phyloP scores from a whole-genome alignment of 305 asterid genomes.

The Fraxinus ornus region DNA sequence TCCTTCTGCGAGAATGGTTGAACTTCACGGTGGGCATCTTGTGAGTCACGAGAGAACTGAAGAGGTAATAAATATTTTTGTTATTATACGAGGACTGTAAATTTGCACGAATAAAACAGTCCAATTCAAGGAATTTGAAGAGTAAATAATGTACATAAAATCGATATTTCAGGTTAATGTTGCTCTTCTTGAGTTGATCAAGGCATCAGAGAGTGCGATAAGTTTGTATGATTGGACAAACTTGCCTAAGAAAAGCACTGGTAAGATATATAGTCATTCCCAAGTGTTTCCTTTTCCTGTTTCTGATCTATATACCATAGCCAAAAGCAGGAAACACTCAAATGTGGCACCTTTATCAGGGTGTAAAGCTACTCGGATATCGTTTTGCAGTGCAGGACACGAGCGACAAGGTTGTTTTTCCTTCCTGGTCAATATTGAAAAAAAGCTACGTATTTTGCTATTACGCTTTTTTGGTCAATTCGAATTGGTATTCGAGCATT shows the following conservation, averaged over 20 bases:
- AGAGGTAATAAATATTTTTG: slow-evolving; percentile 50
- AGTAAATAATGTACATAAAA: background rate
- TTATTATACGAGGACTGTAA: background rate
- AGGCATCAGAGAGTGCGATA: slow-evolving; percentile 50
- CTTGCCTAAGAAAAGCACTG: slow-evolving; percentile 52
- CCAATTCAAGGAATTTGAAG: background rate
- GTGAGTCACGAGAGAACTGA: slow-evolving; percentile 92
- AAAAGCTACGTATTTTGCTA: slow-evolving; percentile 45
- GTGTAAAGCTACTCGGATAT: slow-evolving; percentile 33
- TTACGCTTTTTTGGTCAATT: slow-evolving; percentile 50
- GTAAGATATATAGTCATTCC: slow-evolving; percentile 38
- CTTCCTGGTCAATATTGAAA: slow-evolving; percentile 39
- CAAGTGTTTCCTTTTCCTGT: background rate
- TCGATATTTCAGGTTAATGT: slow-evolving; percentile 62
- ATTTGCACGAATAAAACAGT: background rate
- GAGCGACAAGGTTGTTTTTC: slow-evolving; percentile 32
- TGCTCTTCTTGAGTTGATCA: slow-evolving; percentile 70
- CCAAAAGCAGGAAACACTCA: background rate
- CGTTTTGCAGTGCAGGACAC: slow-evolving; percentile 28
- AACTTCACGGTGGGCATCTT: slow-evolving; percentile 90
- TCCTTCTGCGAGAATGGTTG: slow-evolving; percentile 92
- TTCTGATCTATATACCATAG: background rate
- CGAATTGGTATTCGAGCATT: slow-evolving; percentile 38
- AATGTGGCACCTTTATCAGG: slow-evolving; percentile 34
- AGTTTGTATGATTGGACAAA: slow-evolving; percentile 63